Percentiles rank a stretch among this genome's conserved stretches.
phyloP scores from a whole-genome alignment of 352 stramenopile genomes.

The Phytophthora sp. region DNA sequence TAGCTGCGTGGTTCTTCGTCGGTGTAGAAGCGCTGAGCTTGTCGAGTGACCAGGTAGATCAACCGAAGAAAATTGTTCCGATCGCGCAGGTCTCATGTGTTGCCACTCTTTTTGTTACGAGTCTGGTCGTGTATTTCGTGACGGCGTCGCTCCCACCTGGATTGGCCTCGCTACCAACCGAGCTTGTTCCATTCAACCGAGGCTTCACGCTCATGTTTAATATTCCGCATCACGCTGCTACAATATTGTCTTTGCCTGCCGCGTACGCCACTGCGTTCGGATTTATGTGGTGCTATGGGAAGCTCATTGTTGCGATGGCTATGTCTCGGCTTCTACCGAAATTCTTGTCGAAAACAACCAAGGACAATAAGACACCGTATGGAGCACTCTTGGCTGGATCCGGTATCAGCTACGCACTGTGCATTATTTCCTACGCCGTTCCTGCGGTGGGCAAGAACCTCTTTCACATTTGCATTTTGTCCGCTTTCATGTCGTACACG shows the following conservation, averaged over 20 bases:
- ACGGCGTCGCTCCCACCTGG: constrained; percentile 35
- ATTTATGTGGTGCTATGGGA: constrained; percentile 64
- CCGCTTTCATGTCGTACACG: constrained; percentile 45
- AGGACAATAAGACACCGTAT: constrained; percentile 27
- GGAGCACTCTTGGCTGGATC: constrained; percentile 28
- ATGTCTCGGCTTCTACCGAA: constrained; percentile 43
- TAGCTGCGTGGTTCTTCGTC: constrained; percentile 55
- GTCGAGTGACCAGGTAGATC: constrained; percentile 35
- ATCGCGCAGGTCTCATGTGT: constrained; percentile 46
- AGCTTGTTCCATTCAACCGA: constrained; percentile 41
- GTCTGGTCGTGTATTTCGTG: constrained; percentile 42
- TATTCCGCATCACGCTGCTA: constrained; percentile 13
- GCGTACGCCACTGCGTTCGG: constrained; percentile 57
- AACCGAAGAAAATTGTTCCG: constrained; percentile 50
- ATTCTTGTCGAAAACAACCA: constrained; percentile 28
- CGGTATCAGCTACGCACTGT: constrained; percentile 41
- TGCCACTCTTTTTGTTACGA: constrained; percentile 39
- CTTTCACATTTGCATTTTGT: constrained; percentile 39
- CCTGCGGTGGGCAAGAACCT: constrained; percentile 25
- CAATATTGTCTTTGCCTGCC: constrained; percentile 46
- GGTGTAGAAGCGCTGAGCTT: constrained; percentile 44
- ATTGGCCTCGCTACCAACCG: constrained; percentile 14
- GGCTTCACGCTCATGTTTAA: constrained; percentile 44
- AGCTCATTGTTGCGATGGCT: constrained; percentile 56
- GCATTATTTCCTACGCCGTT: constrained; percentile 34